Evolutionary conservation across 169 alveolate species (phyloP).

Genomic region (Plasmodium gallinaceum): DNA sequence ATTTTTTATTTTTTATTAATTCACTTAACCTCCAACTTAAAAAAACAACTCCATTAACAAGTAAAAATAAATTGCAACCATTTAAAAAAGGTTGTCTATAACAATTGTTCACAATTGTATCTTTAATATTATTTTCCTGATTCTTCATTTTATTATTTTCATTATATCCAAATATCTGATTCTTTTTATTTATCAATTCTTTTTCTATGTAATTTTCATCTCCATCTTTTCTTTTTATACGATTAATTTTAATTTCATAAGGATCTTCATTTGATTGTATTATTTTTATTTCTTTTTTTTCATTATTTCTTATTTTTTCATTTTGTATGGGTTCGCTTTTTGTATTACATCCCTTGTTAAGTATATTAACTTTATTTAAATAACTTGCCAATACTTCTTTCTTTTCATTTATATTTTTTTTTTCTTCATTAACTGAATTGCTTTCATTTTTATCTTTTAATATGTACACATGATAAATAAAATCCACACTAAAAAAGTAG

Average conservation of each 20-base stretch:
- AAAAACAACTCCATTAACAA: conserved; percentile 79
- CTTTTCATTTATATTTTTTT: not conserved
- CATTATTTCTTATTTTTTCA: too few species aligned
- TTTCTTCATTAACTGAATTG: too few species aligned
- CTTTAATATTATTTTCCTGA: conserved; percentile 33
- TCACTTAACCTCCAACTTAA: conserved; percentile 82
- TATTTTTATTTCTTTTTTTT: not conserved
- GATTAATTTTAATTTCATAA: conserved; percentile 59
- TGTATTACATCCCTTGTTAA: too few species aligned
- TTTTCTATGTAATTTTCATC: conserved; percentile 5
- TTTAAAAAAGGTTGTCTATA: conserved; percentile 31
- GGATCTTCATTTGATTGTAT: not conserved
- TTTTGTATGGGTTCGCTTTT: too few species aligned
- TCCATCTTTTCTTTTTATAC: conserved; percentile 23
- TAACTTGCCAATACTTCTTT: not conserved
- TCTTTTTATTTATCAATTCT: conserved; percentile 5
- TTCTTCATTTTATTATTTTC: not conserved
- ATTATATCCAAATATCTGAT: conserved; percentile 2
- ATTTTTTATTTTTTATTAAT: conserved; percentile 51
- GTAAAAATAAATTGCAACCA: conserved; percentile 75
- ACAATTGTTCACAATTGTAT: conserved; percentile 14
- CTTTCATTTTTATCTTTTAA: conserved; percentile 7
- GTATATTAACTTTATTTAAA: not conserved
- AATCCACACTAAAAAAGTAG: conserved; percentile 61
- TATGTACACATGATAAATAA: conserved; percentile 59